Evolutionary conservation across 805 yeast species (phyloP).

Genomic region (Barnettozyma wickerhamii): DNA sequence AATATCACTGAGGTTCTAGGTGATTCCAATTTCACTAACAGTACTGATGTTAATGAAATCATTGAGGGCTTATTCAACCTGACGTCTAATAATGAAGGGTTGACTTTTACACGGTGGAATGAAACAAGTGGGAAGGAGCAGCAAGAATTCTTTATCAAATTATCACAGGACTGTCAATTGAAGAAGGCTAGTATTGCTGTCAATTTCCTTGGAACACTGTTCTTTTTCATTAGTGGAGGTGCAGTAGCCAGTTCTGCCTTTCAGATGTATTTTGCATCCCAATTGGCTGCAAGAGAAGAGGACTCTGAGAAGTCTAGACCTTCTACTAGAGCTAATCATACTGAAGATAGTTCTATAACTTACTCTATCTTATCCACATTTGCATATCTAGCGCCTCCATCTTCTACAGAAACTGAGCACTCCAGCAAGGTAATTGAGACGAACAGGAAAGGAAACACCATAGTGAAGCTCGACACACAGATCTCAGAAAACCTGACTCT

Average conservation of each 20-base stretch:
- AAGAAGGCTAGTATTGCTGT: slow-evolving; percentile 16
- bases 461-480: not conserved
- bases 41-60: slow-evolving; percentile 1
- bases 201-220: slow-evolving; percentile 9
- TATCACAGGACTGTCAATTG: slow-evolving; percentile 16
- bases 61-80: not conserved
- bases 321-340: not conserved
- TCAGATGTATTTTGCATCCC: not conserved
- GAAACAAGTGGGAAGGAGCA: slow-evolving; percentile 7
- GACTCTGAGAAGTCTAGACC: not conserved
- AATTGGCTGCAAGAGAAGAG: not conserved
- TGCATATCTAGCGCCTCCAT: slow-evolving; percentile 2
- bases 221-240: slow-evolving; percentile 15
- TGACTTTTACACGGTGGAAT: slow-evolving; percentile 10
- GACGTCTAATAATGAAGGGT: not conserved
- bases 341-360: not conserved
- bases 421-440: not conserved
- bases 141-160: slow-evolving; percentile 11
- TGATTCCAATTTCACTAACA: not conserved
- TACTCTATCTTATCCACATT: slow-evolving; percentile 7
- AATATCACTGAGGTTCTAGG: slow-evolving; percentile 3
- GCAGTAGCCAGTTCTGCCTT: slow-evolving; percentile 1
- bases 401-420: not conserved
- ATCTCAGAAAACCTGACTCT: not conserved
- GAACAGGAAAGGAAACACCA: not conserved